Evolutionary conservation across 1,284 basidiomycete genomes (phyloP).

Genomic region (Ganoderma lingzhi): DNA sequence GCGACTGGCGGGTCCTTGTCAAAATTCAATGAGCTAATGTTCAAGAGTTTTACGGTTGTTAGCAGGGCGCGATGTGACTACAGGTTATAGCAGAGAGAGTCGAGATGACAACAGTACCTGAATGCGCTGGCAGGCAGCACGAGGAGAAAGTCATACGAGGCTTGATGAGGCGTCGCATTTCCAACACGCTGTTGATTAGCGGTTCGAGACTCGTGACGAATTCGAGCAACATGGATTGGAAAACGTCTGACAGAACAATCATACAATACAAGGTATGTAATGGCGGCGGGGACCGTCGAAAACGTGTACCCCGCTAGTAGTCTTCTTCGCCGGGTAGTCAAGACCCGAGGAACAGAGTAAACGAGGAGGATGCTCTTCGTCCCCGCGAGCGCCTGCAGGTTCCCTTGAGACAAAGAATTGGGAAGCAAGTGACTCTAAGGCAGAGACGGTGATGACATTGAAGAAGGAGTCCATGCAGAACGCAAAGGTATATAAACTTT

Average conservation of each 20-base stretch:
- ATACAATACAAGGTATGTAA: slow-evolving; percentile 8
- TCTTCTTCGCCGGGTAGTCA: slow-evolving; percentile 44
- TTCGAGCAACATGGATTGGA: neutral
- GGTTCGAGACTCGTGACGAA: neutral
- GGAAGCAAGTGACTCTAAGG: slow-evolving; percentile 72
- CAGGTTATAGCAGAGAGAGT: no score
- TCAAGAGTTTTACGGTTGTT: no score
- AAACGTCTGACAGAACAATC: neutral
- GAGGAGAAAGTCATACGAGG: neutral
- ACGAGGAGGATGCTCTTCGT: slow-evolving; percentile 55
- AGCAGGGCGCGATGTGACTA: no score
- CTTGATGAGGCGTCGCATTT: neutral
- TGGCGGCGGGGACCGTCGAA: neutral
- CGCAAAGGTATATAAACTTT: slow-evolving; percentile 20
- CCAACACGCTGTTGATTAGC: neutral
- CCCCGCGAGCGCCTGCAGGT: slow-evolving; percentile 68
- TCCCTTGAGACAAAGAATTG: slow-evolving; percentile 49
- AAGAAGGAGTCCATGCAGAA: slow-evolving; percentile 6
- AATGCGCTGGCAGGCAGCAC: neutral
- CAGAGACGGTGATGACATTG: slow-evolving; percentile 56
- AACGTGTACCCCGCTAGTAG: slow-evolving; percentile 42
- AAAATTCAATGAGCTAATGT: no score
- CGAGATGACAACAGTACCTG: no score
- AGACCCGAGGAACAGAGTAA: slow-evolving; percentile 38
- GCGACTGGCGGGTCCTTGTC: no score